Evolutionary conservation across 2,329 filamentous ascomycete species (phyloP), one percentile per base, ranked within the genome.

Genomic region (Ophiocordyceps camponoti-rufipedis): DNA sequence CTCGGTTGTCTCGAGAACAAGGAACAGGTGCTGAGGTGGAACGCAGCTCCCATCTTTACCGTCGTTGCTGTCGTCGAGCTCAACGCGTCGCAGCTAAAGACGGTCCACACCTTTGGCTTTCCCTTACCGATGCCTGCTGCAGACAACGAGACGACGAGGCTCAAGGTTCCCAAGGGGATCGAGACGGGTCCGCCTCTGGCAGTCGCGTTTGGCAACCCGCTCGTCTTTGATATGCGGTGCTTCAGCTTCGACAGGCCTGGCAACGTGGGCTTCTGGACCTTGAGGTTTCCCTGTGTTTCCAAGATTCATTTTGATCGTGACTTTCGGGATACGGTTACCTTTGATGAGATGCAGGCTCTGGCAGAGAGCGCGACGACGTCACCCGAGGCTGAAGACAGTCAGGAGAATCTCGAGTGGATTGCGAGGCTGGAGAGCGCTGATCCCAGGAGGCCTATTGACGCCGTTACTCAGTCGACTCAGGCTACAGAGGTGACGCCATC

Each of bases 141-240:
- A 2, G 57, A 65, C 4, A 69, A 69, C 45, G 50, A 54, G 0
- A 52, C 55, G 0, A 70, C 75, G 41, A 51, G 59, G 1, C 53
- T 82, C 9, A 62, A 67, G 14, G 62, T 72, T 18, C 66, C 71
- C 11, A 59, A 62, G 11, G 65, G 68, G 0, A 51, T 70, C 2
- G 61, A 67, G 44, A 58, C 59, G 35, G 59, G 63, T 41, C 56
- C 66, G 54, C 49, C 62, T 47, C 62, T 72, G 50, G 65, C 68
- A 0, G 61, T 69, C 2, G 60, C 80, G 1, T 94, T 94, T 58
- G 72, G 69, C 7, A 66, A 69, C 0, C 86, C 86, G 0, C 73
- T 85, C 18, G 76, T 94, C 0, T 83, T 87, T 46, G 88, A 94
- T 52, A 66, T 94, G 48, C 70, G 83, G 23, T 88, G 85, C 45